Base-by-base conservation (phyloP, 176 grass and related monocot genomes). In the Canna indica region DNA sequence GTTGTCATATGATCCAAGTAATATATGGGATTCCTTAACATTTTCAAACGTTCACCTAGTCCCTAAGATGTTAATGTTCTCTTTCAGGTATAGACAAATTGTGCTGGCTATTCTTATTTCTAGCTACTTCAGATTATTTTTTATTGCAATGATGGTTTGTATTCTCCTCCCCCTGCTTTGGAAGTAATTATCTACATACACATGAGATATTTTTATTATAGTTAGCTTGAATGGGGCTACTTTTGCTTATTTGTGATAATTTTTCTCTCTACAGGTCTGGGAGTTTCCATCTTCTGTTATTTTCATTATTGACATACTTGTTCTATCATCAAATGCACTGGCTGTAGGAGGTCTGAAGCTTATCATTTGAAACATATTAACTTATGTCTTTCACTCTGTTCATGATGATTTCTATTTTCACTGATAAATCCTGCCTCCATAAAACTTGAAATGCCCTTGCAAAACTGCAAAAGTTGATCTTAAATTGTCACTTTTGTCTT, bases 81-180 rank as follows among this genome's bases (percentile, higher is more conserved):
- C 78, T 70, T 70, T 74, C 76, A 91, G 93, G 75, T 90, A 79
- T 64, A 87, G 77, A 64, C 79, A 91, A 64, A 69, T 92, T 81
- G 31, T 92, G 12, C 77, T 87, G 25, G 83, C 88, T 20, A 24
- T 87, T 75, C 83, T 96, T 73, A 81, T 92, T 85, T 97, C 88
- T 48, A 92, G 86, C 80, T 97, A 97, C 75, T 79, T 97, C 86
- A 92, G 91, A 64, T 68, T 92, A 67, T 92, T 85, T 81, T 86
- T 90, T 54, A 74, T 92, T 16, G 80, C 84, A 78, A 90, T 86
- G 83, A 92, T 92, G 86, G 63, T 66, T 39, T n/a, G 63, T 39
- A 66, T 29, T 38, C 9, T 25, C 35, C 63, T 66, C 15, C 63
- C 39, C 15, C 63, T 66, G 32, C 33, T 66, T 28, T 66, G 20